phyloP scores from a whole-genome alignment of 495 filamentous ascomycete genomes.

The Penicillium subrubescens region DNA sequence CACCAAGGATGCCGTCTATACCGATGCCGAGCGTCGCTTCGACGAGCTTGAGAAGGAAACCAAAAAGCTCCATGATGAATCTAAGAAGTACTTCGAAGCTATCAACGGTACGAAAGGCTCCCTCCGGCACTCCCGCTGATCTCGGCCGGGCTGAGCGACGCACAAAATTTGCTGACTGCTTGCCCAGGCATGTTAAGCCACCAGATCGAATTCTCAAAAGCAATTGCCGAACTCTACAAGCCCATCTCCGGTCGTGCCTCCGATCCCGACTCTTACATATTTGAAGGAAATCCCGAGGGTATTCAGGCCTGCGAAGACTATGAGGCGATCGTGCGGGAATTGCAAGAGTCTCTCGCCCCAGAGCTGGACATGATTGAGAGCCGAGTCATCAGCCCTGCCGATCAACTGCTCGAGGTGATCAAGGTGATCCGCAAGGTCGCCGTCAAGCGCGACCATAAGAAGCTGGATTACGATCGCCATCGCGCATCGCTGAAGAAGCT shows the following conservation, averaged over 20 bases:
- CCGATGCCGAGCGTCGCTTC: conserved; percentile 92
- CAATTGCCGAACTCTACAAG: conserved; percentile 94
- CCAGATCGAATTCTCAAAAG: conserved; percentile 98
- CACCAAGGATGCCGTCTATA: conserved; percentile 92
- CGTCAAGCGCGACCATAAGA: conserved; percentile 93
- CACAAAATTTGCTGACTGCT: conserved; percentile 16
- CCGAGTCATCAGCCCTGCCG: conserved; percentile 88
- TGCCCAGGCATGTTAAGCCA: conserved; percentile 83
- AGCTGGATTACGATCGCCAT: conserved; percentile 92
- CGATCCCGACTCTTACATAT: conserved; percentile 79
- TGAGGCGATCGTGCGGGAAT: conserved; percentile 84
- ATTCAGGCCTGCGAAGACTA: conserved; percentile 97
- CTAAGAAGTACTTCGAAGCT: conserved; percentile 90
- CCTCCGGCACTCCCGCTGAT: background rate
- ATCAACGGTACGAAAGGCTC: conserved; percentile 69
- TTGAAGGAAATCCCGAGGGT: conserved; percentile 89
- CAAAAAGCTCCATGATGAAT: conserved; percentile 93
- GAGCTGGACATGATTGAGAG: conserved; percentile 98
- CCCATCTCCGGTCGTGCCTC: conserved; percentile 95
- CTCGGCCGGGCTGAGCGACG: background rate
- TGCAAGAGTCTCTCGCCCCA: conserved; percentile 83
- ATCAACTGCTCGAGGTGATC: conserved; percentile 92
- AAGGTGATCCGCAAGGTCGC: conserved; percentile 90
- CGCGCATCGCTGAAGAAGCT: conserved; percentile 84
- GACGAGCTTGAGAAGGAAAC: conserved; percentile 93